These are phyloP conservation scores for Saprolegnia parasitica DNA, from an alignment of 352 stramenopile species.

Conservation along the genomic window DNA sequence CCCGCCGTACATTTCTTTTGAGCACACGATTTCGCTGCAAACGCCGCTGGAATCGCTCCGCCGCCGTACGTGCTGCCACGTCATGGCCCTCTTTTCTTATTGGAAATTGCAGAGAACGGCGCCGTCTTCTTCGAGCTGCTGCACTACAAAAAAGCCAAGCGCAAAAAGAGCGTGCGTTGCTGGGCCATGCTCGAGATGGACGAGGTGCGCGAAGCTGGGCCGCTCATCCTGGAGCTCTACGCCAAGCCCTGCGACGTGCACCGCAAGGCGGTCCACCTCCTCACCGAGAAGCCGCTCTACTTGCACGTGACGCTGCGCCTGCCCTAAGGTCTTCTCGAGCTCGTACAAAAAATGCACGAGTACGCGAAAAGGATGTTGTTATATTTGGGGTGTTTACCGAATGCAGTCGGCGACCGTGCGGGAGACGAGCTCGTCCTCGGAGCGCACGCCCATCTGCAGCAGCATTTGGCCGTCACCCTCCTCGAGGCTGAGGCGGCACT, in stretches of 20 bases:
- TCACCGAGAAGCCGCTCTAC: conserved; percentile 69
- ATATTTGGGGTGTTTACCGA: conserved; percentile 55
- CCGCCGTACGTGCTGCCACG: conserved; percentile 39
- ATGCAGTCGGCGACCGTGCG: conserved; percentile 98
- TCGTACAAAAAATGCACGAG: neutral
- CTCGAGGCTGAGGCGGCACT: conserved; percentile 93
- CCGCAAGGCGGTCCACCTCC: conserved; percentile 61
- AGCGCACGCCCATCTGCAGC: conserved; percentile 93
- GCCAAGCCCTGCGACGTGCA: conserved; percentile 62
- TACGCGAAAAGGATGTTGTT: neutral
- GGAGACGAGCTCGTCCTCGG: conserved; percentile 90
- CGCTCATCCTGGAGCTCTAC: conserved; percentile 57
- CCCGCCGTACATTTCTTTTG: conserved; percentile 48
- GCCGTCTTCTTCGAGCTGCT: conserved; percentile 68
- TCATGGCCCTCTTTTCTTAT: neutral
- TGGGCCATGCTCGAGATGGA: conserved; percentile 71
- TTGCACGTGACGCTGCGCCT: conserved; percentile 48
- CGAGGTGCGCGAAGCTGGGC: conserved; percentile 38
- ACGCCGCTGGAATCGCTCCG: conserved; percentile 49
- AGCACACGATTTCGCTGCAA: conserved; percentile 39
- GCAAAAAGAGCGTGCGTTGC: conserved; percentile 71
- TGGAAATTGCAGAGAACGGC: conserved; percentile 42
- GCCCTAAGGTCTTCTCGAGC: too few species aligned
- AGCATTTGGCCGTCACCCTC: conserved; percentile 81
- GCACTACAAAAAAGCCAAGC: conserved; percentile 74